Evolutionary conservation across 345 rosid genomes (phyloP).

Genomic region (Trapa bicornis): DNA sequence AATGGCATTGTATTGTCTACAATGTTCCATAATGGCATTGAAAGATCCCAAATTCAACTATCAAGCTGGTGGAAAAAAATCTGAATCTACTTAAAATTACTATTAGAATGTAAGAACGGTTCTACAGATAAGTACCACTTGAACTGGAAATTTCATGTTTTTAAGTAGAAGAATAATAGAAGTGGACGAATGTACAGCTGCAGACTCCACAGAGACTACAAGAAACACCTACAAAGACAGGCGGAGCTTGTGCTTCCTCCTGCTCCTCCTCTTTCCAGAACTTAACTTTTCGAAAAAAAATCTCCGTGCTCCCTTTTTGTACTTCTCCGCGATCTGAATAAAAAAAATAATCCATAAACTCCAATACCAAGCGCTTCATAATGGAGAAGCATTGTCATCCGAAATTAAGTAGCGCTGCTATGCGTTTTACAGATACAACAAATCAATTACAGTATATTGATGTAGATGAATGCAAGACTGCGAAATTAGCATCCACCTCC

Average conservation of each 20-base stretch:
- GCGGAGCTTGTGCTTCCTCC: slow-evolving; percentile 95
- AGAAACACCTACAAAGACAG: slow-evolving; percentile 45
- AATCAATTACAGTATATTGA: not conserved
- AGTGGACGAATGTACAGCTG: not conserved
- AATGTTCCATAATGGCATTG: too few relatives aligned
- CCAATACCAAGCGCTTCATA: not conserved
- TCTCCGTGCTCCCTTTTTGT: slow-evolving; percentile 83
- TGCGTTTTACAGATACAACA: not conserved
- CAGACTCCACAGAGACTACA: not conserved
- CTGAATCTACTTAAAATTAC: too few relatives aligned
- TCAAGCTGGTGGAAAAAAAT: too few relatives aligned
- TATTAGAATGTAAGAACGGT: too few relatives aligned
- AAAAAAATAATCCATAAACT: not conserved
- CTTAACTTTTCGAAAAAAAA: slow-evolving; percentile 92
- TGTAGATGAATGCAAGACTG: not conserved
- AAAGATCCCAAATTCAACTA: too few relatives aligned
- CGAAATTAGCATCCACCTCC: not conserved
- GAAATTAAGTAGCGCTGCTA: not conserved
- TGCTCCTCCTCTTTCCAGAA: slow-evolving; percentile 96
- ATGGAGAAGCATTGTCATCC: not conserved
- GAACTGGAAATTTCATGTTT: too few relatives aligned
- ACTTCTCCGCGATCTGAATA: slow-evolving; percentile 79
- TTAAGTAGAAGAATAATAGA: not conserved
- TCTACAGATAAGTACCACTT: too few relatives aligned
- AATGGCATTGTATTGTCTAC: too few relatives aligned